phyloP scores from a whole-genome alignment of 129 eudicot genomes.

The Kitagawia praeruptora region DNA sequence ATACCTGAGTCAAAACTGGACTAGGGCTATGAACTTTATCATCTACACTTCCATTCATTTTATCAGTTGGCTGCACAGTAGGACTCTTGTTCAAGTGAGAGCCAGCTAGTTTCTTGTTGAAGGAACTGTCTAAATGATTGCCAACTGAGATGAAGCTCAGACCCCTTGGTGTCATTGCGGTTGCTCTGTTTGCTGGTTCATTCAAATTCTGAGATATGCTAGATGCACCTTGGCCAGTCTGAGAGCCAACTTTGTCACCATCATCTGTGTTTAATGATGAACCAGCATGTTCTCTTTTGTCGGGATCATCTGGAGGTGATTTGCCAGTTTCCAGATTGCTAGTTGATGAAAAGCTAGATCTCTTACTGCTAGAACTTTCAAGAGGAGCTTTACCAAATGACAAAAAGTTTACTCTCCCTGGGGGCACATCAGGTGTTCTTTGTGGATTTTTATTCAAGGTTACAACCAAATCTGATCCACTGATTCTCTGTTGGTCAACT shows the following conservation, averaged over 20 bases:
- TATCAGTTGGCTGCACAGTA: not conserved
- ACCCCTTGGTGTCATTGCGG: constrained; percentile 1
- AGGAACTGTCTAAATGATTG: not conserved
- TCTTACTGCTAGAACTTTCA: constrained; percentile 11
- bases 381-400: constrained; percentile 36
- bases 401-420: constrained; percentile 52
- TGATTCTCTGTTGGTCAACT: constrained; percentile 4
- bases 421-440: constrained; percentile 17
- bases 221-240: not conserved
- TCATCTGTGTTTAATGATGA: constrained; percentile 16
- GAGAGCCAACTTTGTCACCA: constrained; percentile 5
- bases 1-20: not conserved
- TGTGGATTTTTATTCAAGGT: constrained; percentile 18
- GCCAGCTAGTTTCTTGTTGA: not conserved
- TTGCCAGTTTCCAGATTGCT: constrained; percentile 21
- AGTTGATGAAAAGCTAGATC: constrained; percentile 10
- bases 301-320: constrained; percentile 15
- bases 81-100: not conserved
- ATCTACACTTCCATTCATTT: not conserved
- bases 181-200: constrained; percentile 12
- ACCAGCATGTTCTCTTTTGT: constrained; percentile 13
- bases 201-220: not conserved
- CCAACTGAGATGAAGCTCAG: constrained; percentile 7
- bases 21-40: constrained; percentile 2
- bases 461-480: constrained; percentile 8